A percentile compares a stretch with the other conserved stretches of the same genome.
These are phyloP conservation scores for Podosphaera fusca DNA, from an alignment of 2,329 filamentous ascomycete genomes.

Conservation along the genomic window DNA sequence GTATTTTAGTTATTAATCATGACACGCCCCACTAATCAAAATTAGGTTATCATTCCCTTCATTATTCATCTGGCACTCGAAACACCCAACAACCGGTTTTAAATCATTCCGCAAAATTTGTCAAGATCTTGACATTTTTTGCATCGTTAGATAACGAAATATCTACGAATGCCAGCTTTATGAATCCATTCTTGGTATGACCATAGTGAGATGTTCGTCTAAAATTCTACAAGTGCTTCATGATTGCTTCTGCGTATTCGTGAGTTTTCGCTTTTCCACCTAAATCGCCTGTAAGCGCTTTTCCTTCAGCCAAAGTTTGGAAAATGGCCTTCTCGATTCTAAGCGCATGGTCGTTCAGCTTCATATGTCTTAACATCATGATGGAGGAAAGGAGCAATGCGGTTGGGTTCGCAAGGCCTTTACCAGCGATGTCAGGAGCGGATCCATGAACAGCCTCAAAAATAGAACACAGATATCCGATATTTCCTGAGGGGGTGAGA, in stretches of 20 bases:
- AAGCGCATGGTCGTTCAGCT: conserved; percentile 58
- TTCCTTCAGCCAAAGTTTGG: conserved; percentile 84
- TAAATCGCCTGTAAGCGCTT: conserved; percentile 84
- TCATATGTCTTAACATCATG: conserved; percentile 99
- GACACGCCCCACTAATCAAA: too few species aligned
- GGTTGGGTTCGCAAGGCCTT: conserved; percentile 91
- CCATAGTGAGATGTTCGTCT: too few species aligned
- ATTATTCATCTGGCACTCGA: too few species aligned
- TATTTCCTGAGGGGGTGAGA: conserved; percentile 93
- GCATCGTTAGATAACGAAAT: too few species aligned
- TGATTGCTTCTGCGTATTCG: conserved; percentile 87
- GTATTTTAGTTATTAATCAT: too few species aligned
- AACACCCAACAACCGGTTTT: too few species aligned
- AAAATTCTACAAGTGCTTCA: conserved; percentile 22
- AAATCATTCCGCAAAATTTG: too few species aligned
- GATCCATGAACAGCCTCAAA: conserved; percentile 98
- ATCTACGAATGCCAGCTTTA: too few species aligned
- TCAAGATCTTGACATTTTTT: too few species aligned
- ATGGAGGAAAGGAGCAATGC: conserved; percentile 86
- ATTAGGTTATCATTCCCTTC: too few species aligned
- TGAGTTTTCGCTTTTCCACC: conserved; percentile 89
- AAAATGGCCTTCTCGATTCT: conserved; percentile 91
- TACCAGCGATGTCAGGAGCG: conserved; percentile 86
- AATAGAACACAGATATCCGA: conserved; percentile 96
- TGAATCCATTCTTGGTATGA: too few species aligned